Conservation (phyloP, 495 filamentous ascomycete species). For the Penicillium waksmanii region DNA sequence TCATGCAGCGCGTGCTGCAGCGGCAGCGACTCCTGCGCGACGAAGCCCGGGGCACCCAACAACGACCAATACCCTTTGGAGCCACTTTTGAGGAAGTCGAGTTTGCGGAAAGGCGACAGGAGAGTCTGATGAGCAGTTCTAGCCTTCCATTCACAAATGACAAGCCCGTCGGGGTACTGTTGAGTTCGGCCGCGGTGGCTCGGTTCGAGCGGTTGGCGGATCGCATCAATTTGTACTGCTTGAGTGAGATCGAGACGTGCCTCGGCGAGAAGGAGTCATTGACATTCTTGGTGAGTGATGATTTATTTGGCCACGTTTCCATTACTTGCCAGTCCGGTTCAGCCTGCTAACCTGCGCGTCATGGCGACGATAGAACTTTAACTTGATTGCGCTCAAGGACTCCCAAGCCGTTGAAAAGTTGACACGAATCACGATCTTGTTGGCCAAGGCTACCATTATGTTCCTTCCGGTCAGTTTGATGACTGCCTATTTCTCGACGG, state of each 20-base stretch:
- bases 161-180: conserved; percentile 54
- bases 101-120: conserved; percentile 31
- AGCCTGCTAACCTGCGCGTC: too few relatives aligned
- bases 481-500: conserved; percentile 81
- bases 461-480: conserved; percentile 85
- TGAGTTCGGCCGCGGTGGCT: conserved; percentile 67
- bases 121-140: conserved; percentile 30
- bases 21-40: conserved; percentile 49
- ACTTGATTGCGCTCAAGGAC: conserved; percentile 83
- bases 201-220: conserved; percentile 79
- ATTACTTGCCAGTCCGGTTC: neutral
- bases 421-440: conserved; percentile 77
- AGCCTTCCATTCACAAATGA: conserved; percentile 27
- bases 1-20: conserved; percentile 74
- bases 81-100: conserved; percentile 36
- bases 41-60: conserved; percentile 29
- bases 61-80: conserved; percentile 26
- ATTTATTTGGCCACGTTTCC: neutral
- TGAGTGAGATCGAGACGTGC: conserved; percentile 81
- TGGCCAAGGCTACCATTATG: conserved; percentile 81
- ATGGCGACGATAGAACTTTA: conserved; percentile 67
- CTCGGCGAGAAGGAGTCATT: conserved; percentile 77
- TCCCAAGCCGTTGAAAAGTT: conserved; percentile 77
- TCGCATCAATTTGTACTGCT: conserved; percentile 74
- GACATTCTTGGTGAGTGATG: conserved; percentile 61